Conservation (phyloP, 345 rosid species). For the Combretum micranthum region DNA sequence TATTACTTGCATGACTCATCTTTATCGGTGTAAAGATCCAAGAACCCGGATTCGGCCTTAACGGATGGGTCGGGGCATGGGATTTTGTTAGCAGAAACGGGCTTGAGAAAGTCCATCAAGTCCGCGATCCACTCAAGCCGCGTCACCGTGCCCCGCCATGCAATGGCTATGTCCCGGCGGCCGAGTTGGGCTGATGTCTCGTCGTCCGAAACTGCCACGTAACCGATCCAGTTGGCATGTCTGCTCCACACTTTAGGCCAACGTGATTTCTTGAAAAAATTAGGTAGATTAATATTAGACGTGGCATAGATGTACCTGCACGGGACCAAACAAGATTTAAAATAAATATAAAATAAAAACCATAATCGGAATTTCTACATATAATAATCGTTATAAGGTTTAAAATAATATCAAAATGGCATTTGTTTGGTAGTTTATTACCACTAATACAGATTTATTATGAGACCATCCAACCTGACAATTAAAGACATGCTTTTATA, state of each 20-base stretch:
- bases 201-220: constrained; percentile 66
- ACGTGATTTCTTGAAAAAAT: constrained; percentile 70
- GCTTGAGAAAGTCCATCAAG: constrained; percentile 62
- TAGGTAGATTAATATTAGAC: constrained; percentile 63
- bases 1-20: constrained; percentile 33
- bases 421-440: no score
- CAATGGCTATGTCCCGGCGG: constrained; percentile 61
- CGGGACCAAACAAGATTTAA: no score
- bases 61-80: constrained; percentile 64
- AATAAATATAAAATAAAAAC: no score
- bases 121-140: constrained; percentile 71
- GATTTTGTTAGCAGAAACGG: constrained; percentile 35
- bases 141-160: constrained; percentile 86
- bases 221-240: constrained; percentile 85
- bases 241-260: constrained; percentile 88
- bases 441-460: no score
- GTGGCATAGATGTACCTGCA: constrained; percentile 56
- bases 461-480: no score
- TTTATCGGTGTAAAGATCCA: constrained; percentile 69
- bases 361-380: no score
- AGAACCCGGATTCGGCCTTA: constrained; percentile 75
- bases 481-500: no score
- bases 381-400: no score
- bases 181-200: constrained; percentile 41
- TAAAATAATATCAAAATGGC: no score